phyloP scores from a whole-genome alignment of 2,329 filamentous ascomycete species.

The Daldinia sp. region DNA sequence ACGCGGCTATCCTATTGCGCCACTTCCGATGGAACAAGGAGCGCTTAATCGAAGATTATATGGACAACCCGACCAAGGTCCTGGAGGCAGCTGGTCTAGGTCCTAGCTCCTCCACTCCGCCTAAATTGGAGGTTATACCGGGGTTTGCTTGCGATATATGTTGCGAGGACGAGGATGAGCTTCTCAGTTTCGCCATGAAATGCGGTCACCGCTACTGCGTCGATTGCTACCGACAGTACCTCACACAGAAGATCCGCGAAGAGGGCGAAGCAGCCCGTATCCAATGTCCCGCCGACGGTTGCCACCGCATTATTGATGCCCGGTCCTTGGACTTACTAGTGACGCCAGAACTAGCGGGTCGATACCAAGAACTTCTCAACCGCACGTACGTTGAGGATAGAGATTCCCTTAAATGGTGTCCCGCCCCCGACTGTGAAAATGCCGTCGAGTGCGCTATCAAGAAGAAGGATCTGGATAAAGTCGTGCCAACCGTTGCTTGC shows the following conservation, averaged over 20 bases:
- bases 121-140: slow-evolving; percentile 76
- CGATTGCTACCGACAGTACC: slow-evolving; percentile 90
- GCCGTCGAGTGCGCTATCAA: slow-evolving; percentile 91
- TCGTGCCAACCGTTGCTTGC: slow-evolving; percentile 92
- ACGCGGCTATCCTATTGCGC: slow-evolving; percentile 88
- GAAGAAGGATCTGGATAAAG: slow-evolving; percentile 83
- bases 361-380: slow-evolving; percentile 88
- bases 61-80: slow-evolving; percentile 85
- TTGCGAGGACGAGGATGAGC: slow-evolving; percentile 83
- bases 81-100: slow-evolving; percentile 87
- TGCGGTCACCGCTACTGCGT: slow-evolving; percentile 95
- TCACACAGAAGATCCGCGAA: slow-evolving; percentile 91
- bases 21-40: slow-evolving; percentile 97
- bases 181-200: slow-evolving; percentile 92
- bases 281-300: slow-evolving; percentile 89
- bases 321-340: slow-evolving; percentile 85
- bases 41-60: slow-evolving; percentile 92
- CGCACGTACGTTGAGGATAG: slow-evolving; percentile 98
- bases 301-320: slow-evolving; percentile 90
- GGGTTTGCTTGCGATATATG: slow-evolving; percentile 96
- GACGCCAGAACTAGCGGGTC: slow-evolving; percentile 63
- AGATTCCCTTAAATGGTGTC: slow-evolving; percentile 96
- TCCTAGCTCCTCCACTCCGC: slow-evolving; percentile 69
- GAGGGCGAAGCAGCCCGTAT: slow-evolving; percentile 96
- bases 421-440: slow-evolving; percentile 95